Evolutionary conservation across 1,284 basidiomycete genomes (phyloP).

Genomic region (Chiua sp.): DNA sequence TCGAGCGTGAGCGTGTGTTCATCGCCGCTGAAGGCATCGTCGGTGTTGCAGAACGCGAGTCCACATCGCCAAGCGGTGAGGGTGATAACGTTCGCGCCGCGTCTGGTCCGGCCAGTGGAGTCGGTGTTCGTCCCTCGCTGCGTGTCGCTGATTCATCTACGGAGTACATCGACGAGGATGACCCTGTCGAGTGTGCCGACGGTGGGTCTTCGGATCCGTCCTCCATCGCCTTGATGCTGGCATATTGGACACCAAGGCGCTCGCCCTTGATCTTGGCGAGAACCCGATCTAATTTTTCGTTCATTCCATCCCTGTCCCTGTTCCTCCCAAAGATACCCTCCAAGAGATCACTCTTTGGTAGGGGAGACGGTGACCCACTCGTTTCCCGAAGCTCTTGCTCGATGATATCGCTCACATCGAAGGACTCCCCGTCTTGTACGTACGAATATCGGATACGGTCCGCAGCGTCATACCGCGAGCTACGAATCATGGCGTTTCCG

Average conservation of each 20-base stretch:
- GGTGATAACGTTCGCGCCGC: conserved; percentile 32
- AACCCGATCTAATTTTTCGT: conserved; percentile 79
- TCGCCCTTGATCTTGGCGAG: conserved; percentile 74
- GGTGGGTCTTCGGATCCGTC: conserved; percentile 30
- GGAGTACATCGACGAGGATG: conserved; percentile 63
- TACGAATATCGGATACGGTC: conserved; percentile 91
- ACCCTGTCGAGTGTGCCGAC: conserved; percentile 40
- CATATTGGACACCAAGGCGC: conserved; percentile 35
- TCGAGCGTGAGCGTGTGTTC: conserved; percentile 37
- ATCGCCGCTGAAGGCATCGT: conserved; percentile 20
- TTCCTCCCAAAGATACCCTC: conserved; percentile 64
- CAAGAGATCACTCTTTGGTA: conserved; percentile 62
- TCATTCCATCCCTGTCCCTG: conserved; percentile 63
- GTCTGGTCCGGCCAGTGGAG: conserved; percentile 29
- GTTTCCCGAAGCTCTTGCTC: conserved; percentile 80
- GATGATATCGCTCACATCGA: conserved; percentile 92
- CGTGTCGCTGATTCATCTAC: conserved; percentile 43
- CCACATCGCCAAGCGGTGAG: conserved; percentile 15
- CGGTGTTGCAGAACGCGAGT: conserved; percentile 41
- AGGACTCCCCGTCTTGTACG: conserved; percentile 86
- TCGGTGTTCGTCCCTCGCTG: conserved; percentile 34
- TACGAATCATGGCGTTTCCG: conserved; percentile 86
- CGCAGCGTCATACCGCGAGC: conserved; percentile 70
- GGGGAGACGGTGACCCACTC: conserved; percentile 32
- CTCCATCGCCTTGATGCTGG: conserved; percentile 8